Evolutionary conservation across 2,329 filamentous ascomycete species (phyloP).

Genomic region (Colletotrichum somersetense): DNA sequence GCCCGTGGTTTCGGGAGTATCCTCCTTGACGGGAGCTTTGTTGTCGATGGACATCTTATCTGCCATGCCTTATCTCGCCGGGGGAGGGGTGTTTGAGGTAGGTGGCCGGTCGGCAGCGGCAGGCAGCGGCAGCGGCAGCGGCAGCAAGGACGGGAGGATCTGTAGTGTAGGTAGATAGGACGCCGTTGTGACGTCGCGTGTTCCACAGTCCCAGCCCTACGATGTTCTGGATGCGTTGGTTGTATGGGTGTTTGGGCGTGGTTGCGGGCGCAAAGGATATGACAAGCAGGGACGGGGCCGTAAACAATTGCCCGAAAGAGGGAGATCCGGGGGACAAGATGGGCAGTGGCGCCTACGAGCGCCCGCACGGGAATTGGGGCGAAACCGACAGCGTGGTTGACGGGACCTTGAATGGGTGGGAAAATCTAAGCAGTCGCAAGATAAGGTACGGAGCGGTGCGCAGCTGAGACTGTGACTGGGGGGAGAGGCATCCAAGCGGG

Average conservation of each 20-base stretch:
- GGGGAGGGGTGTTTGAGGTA: slow-evolving; percentile 45
- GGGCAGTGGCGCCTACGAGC: slow-evolving; percentile 47
- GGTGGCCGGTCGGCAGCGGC: slow-evolving; percentile 46
- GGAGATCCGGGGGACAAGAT: slow-evolving; percentile 42
- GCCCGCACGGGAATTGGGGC: slow-evolving; percentile 43
- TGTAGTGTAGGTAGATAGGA: slow-evolving; percentile 46
- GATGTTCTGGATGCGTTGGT: slow-evolving; percentile 48
- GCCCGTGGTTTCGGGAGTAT: slow-evolving; percentile 71
- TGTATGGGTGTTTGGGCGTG: slow-evolving; percentile 52
- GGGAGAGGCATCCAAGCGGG: slow-evolving; percentile 42
- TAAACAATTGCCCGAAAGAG: slow-evolving; percentile 45
- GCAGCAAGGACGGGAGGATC: slow-evolving; percentile 23
- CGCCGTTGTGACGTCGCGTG: slow-evolving; percentile 52
- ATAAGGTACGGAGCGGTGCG: slow-evolving; percentile 42
- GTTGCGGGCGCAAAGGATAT: slow-evolving; percentile 52
- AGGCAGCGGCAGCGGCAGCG: slow-evolving; percentile 45
- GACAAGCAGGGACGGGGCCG: slow-evolving; percentile 46
- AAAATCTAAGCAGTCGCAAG: slow-evolving; percentile 43
- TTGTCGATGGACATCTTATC: slow-evolving; percentile 77
- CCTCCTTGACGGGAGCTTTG: slow-evolving; percentile 68
- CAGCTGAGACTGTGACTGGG: slow-evolving; percentile 43
- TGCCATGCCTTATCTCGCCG: slow-evolving; percentile 65
- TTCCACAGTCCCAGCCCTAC: slow-evolving; percentile 43
- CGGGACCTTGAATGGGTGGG: slow-evolving; percentile 51
- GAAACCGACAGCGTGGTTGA: slow-evolving; percentile 49